phyloP scores from a whole-genome alignment of 2,329 filamentous ascomycete genomes.

The Cadophora sp. region DNA sequence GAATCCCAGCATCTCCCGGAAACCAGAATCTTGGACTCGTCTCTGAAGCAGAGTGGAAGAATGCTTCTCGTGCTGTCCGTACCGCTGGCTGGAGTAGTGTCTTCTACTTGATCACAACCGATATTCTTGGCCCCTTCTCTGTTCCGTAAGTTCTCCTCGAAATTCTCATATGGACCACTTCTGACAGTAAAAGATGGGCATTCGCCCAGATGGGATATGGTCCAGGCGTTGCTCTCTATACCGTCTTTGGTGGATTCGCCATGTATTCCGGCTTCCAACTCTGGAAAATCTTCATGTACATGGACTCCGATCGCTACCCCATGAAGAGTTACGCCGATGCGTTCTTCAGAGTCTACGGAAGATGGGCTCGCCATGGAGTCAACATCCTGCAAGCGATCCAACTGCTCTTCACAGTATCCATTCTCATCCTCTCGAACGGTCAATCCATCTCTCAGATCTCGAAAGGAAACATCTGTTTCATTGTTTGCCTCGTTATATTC shows the following conservation, averaged over 20 bases:
- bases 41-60: constrained; percentile 53
- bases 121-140: constrained; percentile 38
- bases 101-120: constrained; percentile 46
- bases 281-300: constrained; percentile 36
- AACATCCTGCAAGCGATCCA: constrained; percentile 57
- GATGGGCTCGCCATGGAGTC: constrained; percentile 52
- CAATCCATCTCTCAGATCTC: constrained; percentile 61
- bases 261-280: constrained; percentile 40
- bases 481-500: constrained; percentile 58
- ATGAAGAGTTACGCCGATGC: constrained; percentile 44
- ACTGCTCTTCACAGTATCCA: constrained; percentile 57
- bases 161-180: constrained; percentile 34
- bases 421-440: constrained; percentile 60
- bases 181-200: constrained; percentile 47
- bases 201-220: constrained; percentile 41
- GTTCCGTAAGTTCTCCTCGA: constrained; percentile 33
- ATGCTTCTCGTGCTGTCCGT: constrained; percentile 53
- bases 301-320: constrained; percentile 39
- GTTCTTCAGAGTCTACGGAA: constrained; percentile 55
- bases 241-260: constrained; percentile 37
- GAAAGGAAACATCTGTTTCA: constrained; percentile 58
- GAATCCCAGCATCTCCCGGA: constrained; percentile 17
- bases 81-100: constrained; percentile 55
- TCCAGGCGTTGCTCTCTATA: constrained; percentile 38
- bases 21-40: constrained; percentile 34